Evolutionary conservation across 305 asterid genomes (phyloP).

Genomic region (Fraxinus xanthoxyloides): DNA sequence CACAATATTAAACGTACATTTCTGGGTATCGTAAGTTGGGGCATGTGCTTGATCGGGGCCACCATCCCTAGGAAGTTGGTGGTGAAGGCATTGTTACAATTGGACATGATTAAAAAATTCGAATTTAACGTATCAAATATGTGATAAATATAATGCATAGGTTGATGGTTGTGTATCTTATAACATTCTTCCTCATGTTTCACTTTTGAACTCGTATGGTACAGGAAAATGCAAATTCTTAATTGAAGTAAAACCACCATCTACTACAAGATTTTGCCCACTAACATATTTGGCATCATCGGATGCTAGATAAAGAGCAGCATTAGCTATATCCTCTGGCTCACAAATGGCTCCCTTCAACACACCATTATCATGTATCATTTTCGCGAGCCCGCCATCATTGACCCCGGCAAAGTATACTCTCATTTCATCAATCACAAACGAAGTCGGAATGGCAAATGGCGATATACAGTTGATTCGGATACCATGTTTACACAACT

Average conservation of each 20-base stretch:
- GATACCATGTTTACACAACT: constrained; percentile 61
- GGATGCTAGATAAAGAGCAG: constrained; percentile 73
- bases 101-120: constrained; percentile 31
- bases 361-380: constrained; percentile 52
- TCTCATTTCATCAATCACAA: constrained; percentile 54
- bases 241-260: constrained; percentile 77
- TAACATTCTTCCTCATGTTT: neutral
- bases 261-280: constrained; percentile 90
- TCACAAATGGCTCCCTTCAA: constrained; percentile 68
- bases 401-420: constrained; percentile 50
- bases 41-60: constrained; percentile 71
- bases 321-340: constrained; percentile 67
- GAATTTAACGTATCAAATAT: neutral
- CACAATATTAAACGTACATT: constrained; percentile 20
- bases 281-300: constrained; percentile 83
- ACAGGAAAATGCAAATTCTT: constrained; percentile 47
- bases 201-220: constrained; percentile 32
- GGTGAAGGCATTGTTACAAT: neutral
- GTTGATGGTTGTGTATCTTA: neutral
- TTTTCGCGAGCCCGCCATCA: constrained; percentile 35
- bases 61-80: constrained; percentile 63
- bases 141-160: neutral
- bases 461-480: constrained; percentile 78
- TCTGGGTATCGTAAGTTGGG: constrained; percentile 64
- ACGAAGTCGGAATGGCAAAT: constrained; percentile 72